A percentile compares a stretch with the other conserved stretches of the same genome.
Evolutionary conservation across 306 rosid species (phyloP).

Genomic region (Cercis canadensis): DNA sequence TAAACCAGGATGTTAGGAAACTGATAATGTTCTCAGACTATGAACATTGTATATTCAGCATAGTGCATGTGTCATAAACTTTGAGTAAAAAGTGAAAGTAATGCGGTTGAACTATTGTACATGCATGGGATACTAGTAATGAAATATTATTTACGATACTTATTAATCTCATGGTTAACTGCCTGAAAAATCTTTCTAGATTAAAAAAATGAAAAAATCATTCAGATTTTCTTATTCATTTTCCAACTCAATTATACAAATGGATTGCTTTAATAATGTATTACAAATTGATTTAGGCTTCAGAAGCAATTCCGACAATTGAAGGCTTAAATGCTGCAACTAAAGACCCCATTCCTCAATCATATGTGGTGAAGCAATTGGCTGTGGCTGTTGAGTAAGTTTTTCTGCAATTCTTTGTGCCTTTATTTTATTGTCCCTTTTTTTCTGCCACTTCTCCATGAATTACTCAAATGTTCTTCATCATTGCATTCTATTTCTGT

Average conservation of each 20-base stretch:
- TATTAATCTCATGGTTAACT: constrained; percentile 8
- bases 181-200: constrained; percentile 21
- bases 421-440: constrained; percentile 4
- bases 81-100: constrained; percentile 11
- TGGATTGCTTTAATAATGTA: constrained; percentile 34
- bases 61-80: constrained; percentile 18
- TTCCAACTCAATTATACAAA: constrained; percentile 26
- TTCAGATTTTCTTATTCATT: constrained; percentile 24
- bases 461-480: constrained; percentile 15
- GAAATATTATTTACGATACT: constrained; percentile 17
- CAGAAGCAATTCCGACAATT: constrained; percentile 71
- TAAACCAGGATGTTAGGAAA: constrained; percentile 15
- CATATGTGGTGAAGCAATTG: constrained; percentile 80
- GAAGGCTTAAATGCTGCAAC: constrained; percentile 70
- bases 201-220: not conserved
- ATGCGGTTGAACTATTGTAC: constrained; percentile 11
- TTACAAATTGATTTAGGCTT: constrained; percentile 49
- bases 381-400: constrained; percentile 92
- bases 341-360: constrained; percentile 71
- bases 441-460: constrained; percentile 31
- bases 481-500: constrained; percentile 23
- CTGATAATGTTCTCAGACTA: constrained; percentile 14
- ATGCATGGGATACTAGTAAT: constrained; percentile 24
- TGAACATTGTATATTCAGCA: constrained; percentile 20
- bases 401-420: constrained; percentile 34